Evolutionary conservation across 2,329 filamentous ascomycete genomes (phyloP), one percentile per base, ranked within the genome.

Genomic region (Trichoderma koningiopsis): DNA sequence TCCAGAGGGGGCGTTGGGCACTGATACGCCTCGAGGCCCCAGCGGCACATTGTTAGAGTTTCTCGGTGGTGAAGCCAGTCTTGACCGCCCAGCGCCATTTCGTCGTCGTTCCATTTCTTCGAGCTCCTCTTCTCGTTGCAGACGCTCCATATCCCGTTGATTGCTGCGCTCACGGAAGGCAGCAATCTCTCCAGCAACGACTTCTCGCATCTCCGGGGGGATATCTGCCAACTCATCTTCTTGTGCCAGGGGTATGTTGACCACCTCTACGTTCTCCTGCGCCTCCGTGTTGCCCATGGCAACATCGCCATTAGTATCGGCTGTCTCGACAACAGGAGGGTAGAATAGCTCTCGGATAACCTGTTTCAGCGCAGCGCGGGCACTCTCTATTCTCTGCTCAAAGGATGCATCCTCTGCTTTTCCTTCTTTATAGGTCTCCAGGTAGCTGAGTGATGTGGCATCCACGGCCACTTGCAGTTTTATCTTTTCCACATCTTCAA

Each of bases 181-280:
- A 0, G 93, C 90, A 75, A 99, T 99, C 78, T 99, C 96, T 69
- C 91, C 91, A 0, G 96, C 93, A 19, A 99, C 96, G 0, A 93
- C 94, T 77, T 97, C 96, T 29, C 96, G 90, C 93, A 97, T 96
- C 77, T 98, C 96, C 0, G 93, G 91, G 0, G 96, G 96, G 59
- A 99, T 97, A 75, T 99, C 96, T 24, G 94, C 91, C 35, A 99
- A 85, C 76, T 99, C 96, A 76, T 99, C 96, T 72, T 99, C 96
- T 64, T 92, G 88, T 0, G 91, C 89, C 37, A 97, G 86, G 4
- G 94, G 91, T 70, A 98, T 97, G 69, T 94, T 97, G 72, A 97
- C 91, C 49, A 97, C 91, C 79, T 97, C 94, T 6, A 93, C 89
- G 67, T 89, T 88, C 40, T 89, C 89, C 49, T 88, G 88, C 47